Conservation (phyloP, 139 green algal species). For the Raphidocelis subcapitata region DNA sequence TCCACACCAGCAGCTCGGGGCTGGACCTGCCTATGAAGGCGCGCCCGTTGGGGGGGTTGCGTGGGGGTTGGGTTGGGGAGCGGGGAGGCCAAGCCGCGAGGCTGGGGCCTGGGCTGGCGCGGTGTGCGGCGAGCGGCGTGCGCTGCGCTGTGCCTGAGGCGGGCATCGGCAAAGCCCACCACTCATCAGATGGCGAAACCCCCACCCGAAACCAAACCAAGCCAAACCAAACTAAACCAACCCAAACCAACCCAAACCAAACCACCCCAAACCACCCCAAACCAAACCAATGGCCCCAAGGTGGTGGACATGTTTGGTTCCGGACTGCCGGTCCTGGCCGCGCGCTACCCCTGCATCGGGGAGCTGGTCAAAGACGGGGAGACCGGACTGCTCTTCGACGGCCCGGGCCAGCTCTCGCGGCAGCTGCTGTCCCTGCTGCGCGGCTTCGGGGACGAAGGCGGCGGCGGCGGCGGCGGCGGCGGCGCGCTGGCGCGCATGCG, state of each 20-base stretch:
- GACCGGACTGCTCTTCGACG: constrained; percentile 84
- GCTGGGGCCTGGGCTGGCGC: too few relatives aligned
- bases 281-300: constrained; percentile 25
- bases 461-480: neutral
- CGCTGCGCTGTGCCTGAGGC: too few relatives aligned
- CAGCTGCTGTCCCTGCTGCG: constrained; percentile 59
- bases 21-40: constrained; percentile 99
- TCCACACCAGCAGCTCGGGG: constrained; percentile 90
- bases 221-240: neutral
- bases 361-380: constrained; percentile 77
- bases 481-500: constrained; percentile 16
- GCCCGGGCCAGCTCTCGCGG: constrained; percentile 54
- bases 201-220: too few relatives aligned
- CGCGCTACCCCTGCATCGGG: constrained; percentile 77
- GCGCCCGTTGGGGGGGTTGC: too few relatives aligned
- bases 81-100: too few relatives aligned
- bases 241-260: neutral
- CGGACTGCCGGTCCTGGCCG: constrained; percentile 86
- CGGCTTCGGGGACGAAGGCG: constrained; percentile 33
- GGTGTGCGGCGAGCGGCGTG: too few relatives aligned
- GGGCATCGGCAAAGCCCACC: too few relatives aligned
- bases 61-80: too few relatives aligned
- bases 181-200: too few relatives aligned
- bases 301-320: constrained; percentile 98
- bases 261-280: neutral